Evolutionary conservation across 192 early-diverging fungal genomes (phyloP), one percentile per base, ranked within the genome.

Genomic region (Chytriomyces sp.): DNA sequence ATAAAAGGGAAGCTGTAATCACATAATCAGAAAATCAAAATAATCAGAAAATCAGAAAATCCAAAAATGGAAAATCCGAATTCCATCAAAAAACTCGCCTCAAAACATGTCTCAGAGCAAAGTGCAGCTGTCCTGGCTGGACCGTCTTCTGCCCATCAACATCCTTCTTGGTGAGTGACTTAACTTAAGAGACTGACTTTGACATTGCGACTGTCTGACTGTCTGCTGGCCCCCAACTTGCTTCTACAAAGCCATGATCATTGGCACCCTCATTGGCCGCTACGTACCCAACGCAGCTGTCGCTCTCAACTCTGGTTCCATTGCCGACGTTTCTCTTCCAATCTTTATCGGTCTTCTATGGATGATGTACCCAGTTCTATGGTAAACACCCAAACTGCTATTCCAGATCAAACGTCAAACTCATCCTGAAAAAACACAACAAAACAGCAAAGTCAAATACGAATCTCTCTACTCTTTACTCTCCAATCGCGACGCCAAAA

Each of bases 301-400:
- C 6, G 81, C 83, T 9, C 81, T 93, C 72, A 81, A 86, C 60
- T 82, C 83, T 4, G 85, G 86, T 7, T 77, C 86, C 43, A 83
- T 93, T 71, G 91, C 77, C 53, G 85, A 84, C 59, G 91, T 93
- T 3, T 93, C 92, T 45, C 66, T 91, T 5, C 91, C 92, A 2
- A 89, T 93, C 59, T 73, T 78, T 68, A 48, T 93, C 57, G 91
- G 91, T 0, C 66, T 93, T 50, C 79, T 92, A 5, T 45, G 83
- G 8, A 93, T 93, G 91, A 91, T 93, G 87, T 91, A 91, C 65
- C 92, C 92, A 6, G 90, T 93, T 9, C 82, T 93, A 10, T 91
- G 89, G 68, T 84, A 83, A n/a, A n/a, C n/a, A n/a, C n/a, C 50
- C 62, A 45, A 2, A 62, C 7, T 69, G 16, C 0, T 43, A n/a